A percentile compares a stretch with the other conserved stretches of the same genome.
Evolutionary conservation across 441 rosid genomes (phyloP).

Genomic region (Gossypium schwendimanii): DNA sequence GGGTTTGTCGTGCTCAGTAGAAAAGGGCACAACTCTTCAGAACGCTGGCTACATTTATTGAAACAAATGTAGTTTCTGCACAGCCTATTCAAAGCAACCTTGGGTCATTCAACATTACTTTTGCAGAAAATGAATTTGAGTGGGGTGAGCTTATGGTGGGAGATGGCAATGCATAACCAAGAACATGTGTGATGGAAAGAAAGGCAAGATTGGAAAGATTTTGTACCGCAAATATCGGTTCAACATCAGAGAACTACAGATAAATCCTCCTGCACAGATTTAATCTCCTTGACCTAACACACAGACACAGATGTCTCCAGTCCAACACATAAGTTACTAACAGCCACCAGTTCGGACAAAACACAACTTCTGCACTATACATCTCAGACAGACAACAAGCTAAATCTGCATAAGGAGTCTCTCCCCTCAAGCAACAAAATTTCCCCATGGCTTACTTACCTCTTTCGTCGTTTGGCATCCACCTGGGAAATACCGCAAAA

Average conservation of each 20-base stretch:
- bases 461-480: slow-evolving; percentile 50
- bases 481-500: slow-evolving; percentile 28
- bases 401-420: slow-evolving; percentile 24
- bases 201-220: neutral
- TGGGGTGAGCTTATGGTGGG: neutral
- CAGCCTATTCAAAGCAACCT: neutral
- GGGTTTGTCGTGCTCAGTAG: too few relatives aligned
- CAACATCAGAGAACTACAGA: slow-evolving; percentile 12
- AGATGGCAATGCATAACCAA: neutral
- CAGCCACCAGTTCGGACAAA: slow-evolving; percentile 27
- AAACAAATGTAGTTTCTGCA: neutral
- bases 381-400: slow-evolving; percentile 36
- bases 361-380: slow-evolving; percentile 29
- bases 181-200: neutral
- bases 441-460: slow-evolving; percentile 23
- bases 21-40: neutral
- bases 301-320: slow-evolving; percentile 18
- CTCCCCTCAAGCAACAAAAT: slow-evolving; percentile 19
- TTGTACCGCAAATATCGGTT: slow-evolving; percentile 12
- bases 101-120: neutral
- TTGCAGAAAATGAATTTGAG: neutral
- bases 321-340: slow-evolving; percentile 26
- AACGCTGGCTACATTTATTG: neutral
- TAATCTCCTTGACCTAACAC: slow-evolving; percentile 22
- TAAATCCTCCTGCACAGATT: slow-evolving; percentile 22